Base-by-base conservation (phyloP, 345 rosid species). In the Psidium friedrichsthalianum region DNA sequence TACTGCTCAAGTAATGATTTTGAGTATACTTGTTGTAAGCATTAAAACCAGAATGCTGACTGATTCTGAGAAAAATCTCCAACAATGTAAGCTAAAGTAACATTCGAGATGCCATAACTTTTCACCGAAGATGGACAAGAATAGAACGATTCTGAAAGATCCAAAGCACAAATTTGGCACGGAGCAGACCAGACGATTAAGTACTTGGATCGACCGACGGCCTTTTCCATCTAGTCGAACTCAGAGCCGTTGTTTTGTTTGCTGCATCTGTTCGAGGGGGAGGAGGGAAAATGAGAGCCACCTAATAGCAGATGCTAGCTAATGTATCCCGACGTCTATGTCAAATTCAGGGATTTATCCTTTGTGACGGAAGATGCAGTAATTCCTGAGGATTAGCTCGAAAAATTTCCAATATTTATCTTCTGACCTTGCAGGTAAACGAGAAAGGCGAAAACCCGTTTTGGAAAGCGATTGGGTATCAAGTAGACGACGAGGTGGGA, bases 381-480 rank as follows among this genome's bases (percentile, higher is more conserved):
- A 36, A n/a, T 47, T 47, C 53, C 7, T 27, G 52, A 25, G 11
- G 56, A 47, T 81, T 81, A 47, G 56, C 83, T 27, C 10, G 29
- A 64, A 18, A 13, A 12, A 14, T 49, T 81, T 49, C 55, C 6
- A 0, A 29, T 1, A 15, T 81, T 69, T 29, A 13, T 24, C 59
- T 32, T 2, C 16, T 8, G 42, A 20, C 54, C 1, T 55, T 86
- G 36, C 91, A 97, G 98, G 94, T 92, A 44, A 90, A 85, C 78
- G 90, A 91, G 88, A 88, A 92, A 85, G 98, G 93, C 4, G 86
- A 87, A 7, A 97, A 97, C 55, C 95, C 95, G 0, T 89, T 93
- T 25, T 94, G 99, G 98, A 92, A 95, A 89, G 98, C 96, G 1
- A 91, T 97, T 51, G 93, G 93, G 3, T 97, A 95, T 69, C 78